Percentiles rank a stretch among this genome's conserved stretches.
Conservation (phyloP, 2,329 filamentous ascomycete species). For the Colletotrichum sojae region DNA sequence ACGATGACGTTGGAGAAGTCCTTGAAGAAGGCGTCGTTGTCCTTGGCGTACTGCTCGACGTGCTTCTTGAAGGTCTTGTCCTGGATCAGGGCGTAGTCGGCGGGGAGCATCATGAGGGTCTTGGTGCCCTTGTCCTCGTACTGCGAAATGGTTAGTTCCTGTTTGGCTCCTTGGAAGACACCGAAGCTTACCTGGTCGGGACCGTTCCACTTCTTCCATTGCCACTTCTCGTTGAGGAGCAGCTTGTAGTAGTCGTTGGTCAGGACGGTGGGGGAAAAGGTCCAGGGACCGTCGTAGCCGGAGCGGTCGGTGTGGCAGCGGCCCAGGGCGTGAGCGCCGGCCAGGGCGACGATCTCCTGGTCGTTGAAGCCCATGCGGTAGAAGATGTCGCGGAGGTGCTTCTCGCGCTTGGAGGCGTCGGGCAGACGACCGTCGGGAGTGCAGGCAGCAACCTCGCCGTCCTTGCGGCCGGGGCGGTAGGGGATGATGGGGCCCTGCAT, state of each 20-base stretch:
- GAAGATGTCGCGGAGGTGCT: constrained; percentile 93
- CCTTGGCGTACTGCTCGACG: constrained; percentile 91
- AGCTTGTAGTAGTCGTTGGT: constrained; percentile 97
- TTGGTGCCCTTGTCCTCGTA: constrained; percentile 91
- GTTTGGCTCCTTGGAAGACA: background rate
- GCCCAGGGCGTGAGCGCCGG: constrained; percentile 88
- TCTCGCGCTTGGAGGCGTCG: constrained; percentile 82
- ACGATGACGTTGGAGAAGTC: constrained; percentile 86
- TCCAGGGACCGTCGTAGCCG: constrained; percentile 92
- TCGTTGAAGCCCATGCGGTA: constrained; percentile 98
- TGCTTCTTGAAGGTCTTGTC: constrained; percentile 88
- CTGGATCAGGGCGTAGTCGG: constrained; percentile 88
- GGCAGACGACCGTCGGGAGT: constrained; percentile 92
- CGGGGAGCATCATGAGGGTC: constrained; percentile 96
- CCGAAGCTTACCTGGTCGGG: constrained; percentile 73
- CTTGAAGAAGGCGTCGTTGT: constrained; percentile 92
- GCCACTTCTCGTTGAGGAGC: constrained; percentile 92
- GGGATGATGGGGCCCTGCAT: constrained; percentile 91
- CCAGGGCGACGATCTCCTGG: constrained; percentile 93
- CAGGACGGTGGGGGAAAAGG: constrained; percentile 89
- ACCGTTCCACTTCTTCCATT: constrained; percentile 91
- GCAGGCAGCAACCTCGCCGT: constrained; percentile 86
- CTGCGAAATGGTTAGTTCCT: constrained; percentile 55
- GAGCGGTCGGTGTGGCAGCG: constrained; percentile 92
- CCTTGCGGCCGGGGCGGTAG: constrained; percentile 87